Evolutionary conservation across 2,329 filamentous ascomycete species (phyloP).

Genomic region (Biscogniauxia mediterranea): DNA sequence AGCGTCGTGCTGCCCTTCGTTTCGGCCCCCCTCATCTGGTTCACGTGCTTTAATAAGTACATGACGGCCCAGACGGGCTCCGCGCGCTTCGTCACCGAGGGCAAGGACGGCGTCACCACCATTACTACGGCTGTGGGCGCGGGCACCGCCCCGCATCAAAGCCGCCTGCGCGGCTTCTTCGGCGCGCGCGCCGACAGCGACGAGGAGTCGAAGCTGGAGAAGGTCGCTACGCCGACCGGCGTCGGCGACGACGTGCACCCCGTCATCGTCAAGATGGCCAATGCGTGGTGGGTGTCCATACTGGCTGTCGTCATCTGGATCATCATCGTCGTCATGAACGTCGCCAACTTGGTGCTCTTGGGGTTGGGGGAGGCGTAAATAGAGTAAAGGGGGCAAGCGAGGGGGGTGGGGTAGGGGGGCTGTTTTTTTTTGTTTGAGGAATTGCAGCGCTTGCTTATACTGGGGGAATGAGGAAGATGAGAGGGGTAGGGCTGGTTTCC

Average conservation of each 20-base stretch:
- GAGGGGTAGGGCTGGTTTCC: no score
- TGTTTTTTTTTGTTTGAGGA: no score
- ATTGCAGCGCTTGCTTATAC: no score
- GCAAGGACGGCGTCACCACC: conserved; percentile 20
- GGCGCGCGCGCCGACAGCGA: neutral
- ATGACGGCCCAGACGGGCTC: conserved; percentile 66
- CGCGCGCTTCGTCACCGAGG: conserved; percentile 34
- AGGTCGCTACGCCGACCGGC: neutral
- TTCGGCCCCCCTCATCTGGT: conserved; percentile 80
- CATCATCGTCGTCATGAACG: conserved; percentile 70
- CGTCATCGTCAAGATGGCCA: conserved; percentile 62
- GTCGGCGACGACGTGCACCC: neutral
- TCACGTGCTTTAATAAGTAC: conserved; percentile 74
- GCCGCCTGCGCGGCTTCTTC: neutral
- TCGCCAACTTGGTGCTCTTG: conserved; percentile 44
- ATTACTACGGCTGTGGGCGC: neutral
- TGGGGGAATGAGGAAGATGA: no score
- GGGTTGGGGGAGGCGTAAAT: conserved; percentile 15
- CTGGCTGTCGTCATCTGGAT: conserved; percentile 65
- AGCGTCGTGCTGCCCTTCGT: conserved; percentile 80
- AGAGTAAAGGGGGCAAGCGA: neutral
- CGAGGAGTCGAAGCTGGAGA: neutral
- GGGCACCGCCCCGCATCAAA: no score
- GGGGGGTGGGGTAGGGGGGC: no score
- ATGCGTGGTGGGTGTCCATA: conserved; percentile 62